Conservation (phyloP, 352 stramenopile genomes). For the Pythium diclinum region DNA sequence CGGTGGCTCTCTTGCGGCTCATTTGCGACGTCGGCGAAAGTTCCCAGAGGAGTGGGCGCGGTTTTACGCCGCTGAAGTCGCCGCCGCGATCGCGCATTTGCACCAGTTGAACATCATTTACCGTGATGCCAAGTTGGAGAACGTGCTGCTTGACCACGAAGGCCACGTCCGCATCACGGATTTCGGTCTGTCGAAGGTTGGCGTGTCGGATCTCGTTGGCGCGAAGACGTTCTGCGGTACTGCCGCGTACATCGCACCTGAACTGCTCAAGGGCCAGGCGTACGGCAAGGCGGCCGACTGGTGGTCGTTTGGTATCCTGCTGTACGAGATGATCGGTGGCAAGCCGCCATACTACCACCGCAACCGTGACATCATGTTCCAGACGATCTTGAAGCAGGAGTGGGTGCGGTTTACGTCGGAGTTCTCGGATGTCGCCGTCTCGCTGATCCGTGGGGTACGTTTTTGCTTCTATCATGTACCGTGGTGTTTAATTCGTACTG, state of each 20-base stretch:
- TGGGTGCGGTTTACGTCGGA: conserved; percentile 95
- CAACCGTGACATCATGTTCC: conserved; percentile 91
- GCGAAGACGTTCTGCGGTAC: conserved; percentile 93
- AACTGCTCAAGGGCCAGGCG: conserved; percentile 85
- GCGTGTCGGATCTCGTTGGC: conserved; percentile 81
- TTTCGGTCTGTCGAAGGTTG: conserved; percentile 93
- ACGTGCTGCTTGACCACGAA: conserved; percentile 93
- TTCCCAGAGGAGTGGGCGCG: conserved; percentile 88
- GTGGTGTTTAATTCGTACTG: conserved; percentile 12
- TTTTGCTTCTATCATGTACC: background rate
- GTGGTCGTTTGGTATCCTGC: conserved; percentile 93
- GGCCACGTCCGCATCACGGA: conserved; percentile 94
- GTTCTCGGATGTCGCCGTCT: conserved; percentile 87
- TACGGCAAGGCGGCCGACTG: conserved; percentile 93
- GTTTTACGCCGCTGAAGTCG: conserved; percentile 96
- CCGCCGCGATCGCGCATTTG: conserved; percentile 85
- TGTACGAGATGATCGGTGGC: conserved; percentile 96
- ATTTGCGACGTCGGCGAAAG: conserved; percentile 84
- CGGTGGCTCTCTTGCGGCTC: conserved; percentile 86
- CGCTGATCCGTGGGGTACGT: conserved; percentile 91
- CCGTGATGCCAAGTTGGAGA: conserved; percentile 95
- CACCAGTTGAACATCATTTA: conserved; percentile 96
- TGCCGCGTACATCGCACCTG: conserved; percentile 91
- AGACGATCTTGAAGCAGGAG: conserved; percentile 90
- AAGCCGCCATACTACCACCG: conserved; percentile 90